Evolutionary conservation across 495 filamentous ascomycete species (phyloP), one percentile per base, ranked within the genome.

Genomic region (Pyronema omphalodes): DNA sequence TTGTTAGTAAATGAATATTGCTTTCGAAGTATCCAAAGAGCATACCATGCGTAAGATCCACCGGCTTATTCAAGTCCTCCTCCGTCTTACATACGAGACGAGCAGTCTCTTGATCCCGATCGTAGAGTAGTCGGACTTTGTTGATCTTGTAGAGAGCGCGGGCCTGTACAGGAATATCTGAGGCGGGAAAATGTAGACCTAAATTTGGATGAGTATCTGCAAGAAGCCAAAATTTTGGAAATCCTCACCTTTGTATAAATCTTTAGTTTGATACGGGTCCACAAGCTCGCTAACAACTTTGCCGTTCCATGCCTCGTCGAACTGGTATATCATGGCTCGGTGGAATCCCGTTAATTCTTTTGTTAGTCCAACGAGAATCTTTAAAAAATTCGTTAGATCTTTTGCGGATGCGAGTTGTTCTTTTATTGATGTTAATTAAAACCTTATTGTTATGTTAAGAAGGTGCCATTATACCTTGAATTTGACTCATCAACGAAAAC

Each of bases 291-390:
- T 83, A 37, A 94, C 88, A 1, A 94, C 87, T 44, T 78, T 76
- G 0, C 87, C 88, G 64, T 93, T 93, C 71, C 80, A 89, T 2
- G 71, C 65, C 43, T 77, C 72, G 64, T 96, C 88, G 57, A 94
- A 96, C 60, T 93, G 87, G 66, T 94, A 94, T 12, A 96, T 75
- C 82, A 94, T 83, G 8, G 94, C 83, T 1, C 88, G 83, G 60
- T 94, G 87, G 59, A 95, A 96, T 0, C 88, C 88, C 0, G 86
- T 93, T 33, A 96, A 66, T 56, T 94, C 88, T 62, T 93, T 87
- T 17, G 91, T 71, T 23, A 80, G 79, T n/a, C 84, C 83, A 0
- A 87, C 79, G 36, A 86, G 60, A 37, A 86, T 73, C 59, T 84
- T 84, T 6, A 88, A 67, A 53, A 88, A 84, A 12, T 51, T 66